phyloP scores from a whole-genome alignment of 163 green algal genomes.

The Volvox carteri region DNA sequence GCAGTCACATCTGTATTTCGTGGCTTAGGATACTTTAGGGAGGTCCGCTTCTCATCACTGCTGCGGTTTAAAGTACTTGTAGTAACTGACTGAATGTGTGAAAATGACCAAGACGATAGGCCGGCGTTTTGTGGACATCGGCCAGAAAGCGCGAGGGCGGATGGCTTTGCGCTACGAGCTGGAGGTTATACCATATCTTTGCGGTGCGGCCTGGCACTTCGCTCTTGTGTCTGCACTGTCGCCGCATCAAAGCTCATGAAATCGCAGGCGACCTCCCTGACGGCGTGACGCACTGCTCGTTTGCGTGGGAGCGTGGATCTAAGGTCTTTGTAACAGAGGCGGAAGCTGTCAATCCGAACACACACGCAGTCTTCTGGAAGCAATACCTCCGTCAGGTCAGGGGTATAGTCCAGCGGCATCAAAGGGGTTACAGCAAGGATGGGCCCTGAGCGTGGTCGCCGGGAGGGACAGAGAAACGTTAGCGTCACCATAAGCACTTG shows the following conservation, averaged over 20 bases:
- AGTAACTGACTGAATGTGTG: no score
- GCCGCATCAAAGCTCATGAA: background rate
- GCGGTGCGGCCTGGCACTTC: conserved; percentile 45
- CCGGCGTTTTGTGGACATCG: conserved; percentile 55
- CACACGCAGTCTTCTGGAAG: conserved; percentile 72
- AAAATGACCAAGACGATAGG: conserved; percentile 49
- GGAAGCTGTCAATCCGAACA: conserved; percentile 67
- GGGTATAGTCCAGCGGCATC: background rate
- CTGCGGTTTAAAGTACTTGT: no score
- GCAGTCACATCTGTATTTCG: no score
- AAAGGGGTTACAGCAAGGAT: background rate
- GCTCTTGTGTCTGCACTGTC: background rate
- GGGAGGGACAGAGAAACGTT: no score
- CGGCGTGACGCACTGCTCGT: conserved; percentile 63
- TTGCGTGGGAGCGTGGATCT: conserved; percentile 70
- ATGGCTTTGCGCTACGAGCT: conserved; percentile 70
- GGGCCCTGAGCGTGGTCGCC: no score
- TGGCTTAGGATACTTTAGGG: no score
- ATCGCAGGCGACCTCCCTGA: conserved; percentile 68
- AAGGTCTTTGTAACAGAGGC: conserved; percentile 76
- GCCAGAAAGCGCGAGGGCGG: conserved; percentile 65
- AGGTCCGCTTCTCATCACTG: no score
- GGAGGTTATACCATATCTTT: conserved; percentile 72
- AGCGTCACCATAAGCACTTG: no score
- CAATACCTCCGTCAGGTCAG: conserved; percentile 71